Conservation (phyloP, 148 eudicot species). For the Chenopodium berlandieri region DNA sequence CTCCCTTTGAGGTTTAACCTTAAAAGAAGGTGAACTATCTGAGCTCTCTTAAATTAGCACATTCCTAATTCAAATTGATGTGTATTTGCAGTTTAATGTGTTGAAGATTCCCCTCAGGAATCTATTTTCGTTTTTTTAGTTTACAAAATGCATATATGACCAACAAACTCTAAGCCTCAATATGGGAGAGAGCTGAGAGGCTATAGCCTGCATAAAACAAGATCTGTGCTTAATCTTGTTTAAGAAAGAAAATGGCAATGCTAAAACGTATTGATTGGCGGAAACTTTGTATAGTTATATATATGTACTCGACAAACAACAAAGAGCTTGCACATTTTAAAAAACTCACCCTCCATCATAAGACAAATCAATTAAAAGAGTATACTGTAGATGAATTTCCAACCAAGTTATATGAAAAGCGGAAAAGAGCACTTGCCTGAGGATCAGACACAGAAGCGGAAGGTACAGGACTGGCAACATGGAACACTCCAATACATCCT, state of each 20-base stretch:
- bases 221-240: background rate
- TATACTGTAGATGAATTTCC: background rate
- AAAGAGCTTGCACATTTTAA: no score
- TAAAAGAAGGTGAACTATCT: no score
- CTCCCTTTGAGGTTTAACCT: background rate
- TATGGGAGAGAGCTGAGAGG: background rate
- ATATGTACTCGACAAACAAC: background rate
- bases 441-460: conserved; percentile 38
- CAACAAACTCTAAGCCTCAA: background rate
- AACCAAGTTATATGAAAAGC: background rate
- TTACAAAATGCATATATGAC: background rate
- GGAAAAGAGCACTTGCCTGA: conserved; percentile 32
- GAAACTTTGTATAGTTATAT: background rate
- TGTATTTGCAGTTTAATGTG: background rate
- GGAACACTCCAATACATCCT: conserved; percentile 50
- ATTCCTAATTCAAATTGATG: background rate
- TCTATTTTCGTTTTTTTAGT: background rate
- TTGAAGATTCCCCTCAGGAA: background rate
- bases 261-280: background rate
- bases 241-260: background rate
- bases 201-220: background rate
- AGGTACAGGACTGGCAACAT: conserved; percentile 59
- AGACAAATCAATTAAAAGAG: background rate
- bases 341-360: background rate
- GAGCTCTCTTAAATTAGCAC: background rate